phyloP scores from a whole-genome alignment of 2,329 filamentous ascomycete species.

The Clarireedia hainanense region DNA sequence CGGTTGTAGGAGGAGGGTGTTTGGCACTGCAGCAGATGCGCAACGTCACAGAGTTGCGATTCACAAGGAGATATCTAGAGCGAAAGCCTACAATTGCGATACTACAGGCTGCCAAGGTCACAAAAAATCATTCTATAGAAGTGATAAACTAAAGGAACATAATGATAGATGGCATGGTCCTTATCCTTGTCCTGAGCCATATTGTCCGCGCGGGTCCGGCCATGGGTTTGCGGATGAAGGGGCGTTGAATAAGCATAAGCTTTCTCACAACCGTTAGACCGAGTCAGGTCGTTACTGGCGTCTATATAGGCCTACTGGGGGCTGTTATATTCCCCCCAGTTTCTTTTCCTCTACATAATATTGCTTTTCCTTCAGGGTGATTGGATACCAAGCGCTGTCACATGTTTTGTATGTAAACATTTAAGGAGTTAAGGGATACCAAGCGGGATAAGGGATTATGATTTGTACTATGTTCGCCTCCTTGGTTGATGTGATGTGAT shows the following conservation, averaged over 20 bases:
- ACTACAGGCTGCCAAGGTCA: neutral
- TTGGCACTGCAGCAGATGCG: neutral
- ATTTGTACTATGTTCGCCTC: no score
- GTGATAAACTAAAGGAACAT: neutral
- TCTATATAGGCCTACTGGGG: neutral
- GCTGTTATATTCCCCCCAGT: neutral
- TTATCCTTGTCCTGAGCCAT: neutral
- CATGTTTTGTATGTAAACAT: no score
- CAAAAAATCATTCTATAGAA: neutral
- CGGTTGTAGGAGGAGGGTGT: neutral
- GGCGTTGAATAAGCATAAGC: neutral
- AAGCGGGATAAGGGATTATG: no score
- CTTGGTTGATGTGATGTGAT: no score
- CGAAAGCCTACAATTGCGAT: neutral
- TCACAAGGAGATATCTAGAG: neutral
- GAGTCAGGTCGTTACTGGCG: no score
- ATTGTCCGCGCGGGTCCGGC: neutral
- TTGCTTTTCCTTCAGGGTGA: no score
- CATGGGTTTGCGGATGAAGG: neutral
- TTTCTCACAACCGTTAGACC: neutral
- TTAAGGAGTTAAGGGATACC: no score
- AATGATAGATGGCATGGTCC: neutral
- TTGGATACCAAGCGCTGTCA: no score
- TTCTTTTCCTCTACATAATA: neutral
- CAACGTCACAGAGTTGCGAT: neutral